phyloP scores from a whole-genome alignment of 2,329 filamentous ascomycete species.

The Hymenoscyphus repandus region DNA sequence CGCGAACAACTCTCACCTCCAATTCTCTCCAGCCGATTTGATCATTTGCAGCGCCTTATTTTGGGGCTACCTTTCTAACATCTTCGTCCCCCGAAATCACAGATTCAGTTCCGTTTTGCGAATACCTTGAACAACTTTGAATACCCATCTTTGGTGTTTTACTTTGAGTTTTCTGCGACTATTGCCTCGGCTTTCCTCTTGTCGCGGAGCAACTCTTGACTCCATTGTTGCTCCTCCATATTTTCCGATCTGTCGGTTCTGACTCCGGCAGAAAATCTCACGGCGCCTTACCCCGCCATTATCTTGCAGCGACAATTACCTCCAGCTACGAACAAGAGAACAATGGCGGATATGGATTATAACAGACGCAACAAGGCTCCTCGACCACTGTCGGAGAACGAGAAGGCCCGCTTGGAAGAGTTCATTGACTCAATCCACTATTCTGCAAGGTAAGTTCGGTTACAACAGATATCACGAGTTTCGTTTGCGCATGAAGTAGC shows the following conservation, averaged over 20 bases:
- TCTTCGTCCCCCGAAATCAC: not conserved
- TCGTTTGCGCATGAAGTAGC: not conserved
- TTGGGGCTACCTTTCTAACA: not conserved
- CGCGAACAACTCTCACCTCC: not conserved
- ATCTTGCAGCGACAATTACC: not conserved
- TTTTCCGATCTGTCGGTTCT: not conserved
- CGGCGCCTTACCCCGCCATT: slow-evolving; percentile 14
- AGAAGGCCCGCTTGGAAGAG: slow-evolving; percentile 81
- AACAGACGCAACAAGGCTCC: slow-evolving; percentile 83
- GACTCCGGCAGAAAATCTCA: slow-evolving; percentile 1
- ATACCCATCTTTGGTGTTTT: not conserved
- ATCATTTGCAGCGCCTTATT: not conserved
- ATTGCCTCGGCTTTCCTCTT: not conserved
- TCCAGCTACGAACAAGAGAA: not conserved
- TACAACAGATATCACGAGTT: not conserved
- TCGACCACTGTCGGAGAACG: slow-evolving; percentile 71
- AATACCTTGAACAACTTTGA: not conserved
- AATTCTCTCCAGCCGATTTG: not conserved
- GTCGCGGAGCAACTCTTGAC: not conserved
- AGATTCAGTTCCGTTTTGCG: not conserved
- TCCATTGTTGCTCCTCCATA: not conserved
- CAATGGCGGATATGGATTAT: slow-evolving; percentile 49
- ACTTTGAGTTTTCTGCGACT: slow-evolving; percentile 1
- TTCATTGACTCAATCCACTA: slow-evolving; percentile 94
- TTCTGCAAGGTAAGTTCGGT: slow-evolving; percentile 65